phyloP scores from a whole-genome alignment of 129 eudicot species.

The Helianthus annuus region DNA sequence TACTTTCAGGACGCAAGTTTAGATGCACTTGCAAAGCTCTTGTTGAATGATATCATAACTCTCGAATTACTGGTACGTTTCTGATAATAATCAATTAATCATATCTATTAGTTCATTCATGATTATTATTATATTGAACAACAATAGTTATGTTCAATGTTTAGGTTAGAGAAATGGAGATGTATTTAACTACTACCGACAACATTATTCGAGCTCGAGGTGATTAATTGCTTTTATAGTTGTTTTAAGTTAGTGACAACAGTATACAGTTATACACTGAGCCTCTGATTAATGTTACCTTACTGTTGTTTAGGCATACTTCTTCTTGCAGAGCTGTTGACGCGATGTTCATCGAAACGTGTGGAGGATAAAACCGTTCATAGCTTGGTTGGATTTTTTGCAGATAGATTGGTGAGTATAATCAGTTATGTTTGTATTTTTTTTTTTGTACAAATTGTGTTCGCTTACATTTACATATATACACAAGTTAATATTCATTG shows the following conservation, averaged over 20 bases:
- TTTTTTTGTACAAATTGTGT: no score
- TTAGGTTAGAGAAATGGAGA: constrained; percentile 88
- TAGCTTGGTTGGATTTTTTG: constrained; percentile 75
- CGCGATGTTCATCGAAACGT: constrained; percentile 52
- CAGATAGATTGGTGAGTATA: constrained; percentile 84
- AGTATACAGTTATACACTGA: background rate
- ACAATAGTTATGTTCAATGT: background rate
- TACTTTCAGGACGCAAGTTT: constrained; percentile 70
- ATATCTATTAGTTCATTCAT: background rate
- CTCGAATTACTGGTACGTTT: constrained; percentile 61
- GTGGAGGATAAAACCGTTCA: constrained; percentile 47
- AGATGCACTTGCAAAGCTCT: constrained; percentile 61
- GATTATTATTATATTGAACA: background rate
- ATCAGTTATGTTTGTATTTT: constrained; percentile 3
- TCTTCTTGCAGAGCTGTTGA: constrained; percentile 78
- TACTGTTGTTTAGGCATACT: constrained; percentile 62
- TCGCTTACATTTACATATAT: background rate
- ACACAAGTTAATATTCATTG: background rate
- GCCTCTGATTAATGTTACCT: constrained; percentile 14
- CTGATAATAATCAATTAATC: background rate
- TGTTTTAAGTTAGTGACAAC: background rate
- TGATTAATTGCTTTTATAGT: constrained; percentile 17
- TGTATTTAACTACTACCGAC: constrained; percentile 88
- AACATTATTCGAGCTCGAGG: constrained; percentile 86
- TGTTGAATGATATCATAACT: constrained; percentile 58